Evolutionary conservation across 169 alveolate genomes (phyloP).

Genomic region (Eimeria maxima): DNA sequence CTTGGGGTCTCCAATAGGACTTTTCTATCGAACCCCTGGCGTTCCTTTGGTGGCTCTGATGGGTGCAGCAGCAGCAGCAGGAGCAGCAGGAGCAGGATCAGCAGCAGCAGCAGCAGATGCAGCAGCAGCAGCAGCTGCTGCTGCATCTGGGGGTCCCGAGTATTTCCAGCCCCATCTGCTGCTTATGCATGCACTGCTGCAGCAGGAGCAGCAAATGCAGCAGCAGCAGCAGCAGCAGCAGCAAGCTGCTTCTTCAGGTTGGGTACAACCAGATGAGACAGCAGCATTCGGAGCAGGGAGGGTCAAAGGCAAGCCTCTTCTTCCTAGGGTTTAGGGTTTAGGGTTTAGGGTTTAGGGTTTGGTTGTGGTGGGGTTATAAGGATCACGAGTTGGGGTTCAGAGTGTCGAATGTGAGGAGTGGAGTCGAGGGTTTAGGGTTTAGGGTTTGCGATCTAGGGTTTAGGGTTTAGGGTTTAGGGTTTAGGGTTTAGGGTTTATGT

Average conservation of each 20-base stretch:
- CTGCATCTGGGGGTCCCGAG: conserved; percentile 1
- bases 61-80: background rate
- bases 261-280: conserved; percentile 38
- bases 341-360: background rate
- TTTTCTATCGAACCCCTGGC: background rate
- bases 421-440: background rate
- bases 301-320: background rate
- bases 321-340: conserved; percentile 2
- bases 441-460: background rate
- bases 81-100: background rate
- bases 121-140: background rate
- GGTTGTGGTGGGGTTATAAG: too few relatives aligned
- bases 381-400: too few relatives aligned
- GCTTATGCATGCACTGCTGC: conserved; percentile 39
- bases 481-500: conserved; percentile 13
- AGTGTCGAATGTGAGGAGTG: too few relatives aligned
- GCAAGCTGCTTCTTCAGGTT: background rate
- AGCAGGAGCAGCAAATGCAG: conserved; percentile 24
- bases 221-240: conserved; percentile 13
- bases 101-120: background rate
- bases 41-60: conserved; percentile 2
- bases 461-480: background rate
- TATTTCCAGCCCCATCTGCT: conserved; percentile 34
- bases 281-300: conserved; percentile 30
- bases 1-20: background rate